These are phyloP conservation scores for Melocanna baccifera DNA, from an alignment of 176 grass and related monocot species.

Conservation along the genomic window DNA sequence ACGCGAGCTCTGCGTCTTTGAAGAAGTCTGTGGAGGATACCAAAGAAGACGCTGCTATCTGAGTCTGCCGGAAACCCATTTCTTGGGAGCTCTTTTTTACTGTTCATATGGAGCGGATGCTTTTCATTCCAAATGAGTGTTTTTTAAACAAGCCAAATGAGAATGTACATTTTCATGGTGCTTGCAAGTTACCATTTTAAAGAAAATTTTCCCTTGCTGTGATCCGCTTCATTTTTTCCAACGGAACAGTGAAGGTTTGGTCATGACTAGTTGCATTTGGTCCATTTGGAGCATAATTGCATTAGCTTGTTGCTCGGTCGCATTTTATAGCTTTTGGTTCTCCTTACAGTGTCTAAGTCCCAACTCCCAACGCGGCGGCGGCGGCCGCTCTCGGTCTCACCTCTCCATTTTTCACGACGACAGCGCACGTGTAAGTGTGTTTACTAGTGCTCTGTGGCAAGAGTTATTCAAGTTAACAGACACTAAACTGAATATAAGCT, in stretches of 20 bases:
- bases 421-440: too few relatives aligned
- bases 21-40: slow-evolving; percentile 15
- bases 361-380: not conserved
- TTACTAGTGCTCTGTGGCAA: too few relatives aligned
- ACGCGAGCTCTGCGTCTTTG: slow-evolving; percentile 9
- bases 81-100: slow-evolving; percentile 12
- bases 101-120: slow-evolving; percentile 4
- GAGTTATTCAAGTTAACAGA: too few relatives aligned
- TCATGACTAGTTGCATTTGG: too few relatives aligned
- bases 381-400: too few relatives aligned
- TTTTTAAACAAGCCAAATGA: not conserved
- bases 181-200: not conserved
- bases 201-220: not conserved
- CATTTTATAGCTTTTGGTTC: not conserved
- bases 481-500: too few relatives aligned
- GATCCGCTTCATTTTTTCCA: not conserved
- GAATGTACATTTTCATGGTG: not conserved
- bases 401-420: too few relatives aligned
- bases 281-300: too few relatives aligned
- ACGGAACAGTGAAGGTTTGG: not conserved
- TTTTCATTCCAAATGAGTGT: not conserved
- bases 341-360: not conserved
- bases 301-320: not conserved
- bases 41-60: slow-evolving; percentile 36
- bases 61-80: slow-evolving; percentile 21